Evolutionary conservation across 1,139 yeast genomes (phyloP).

Genomic region (Pichia sp.): DNA sequence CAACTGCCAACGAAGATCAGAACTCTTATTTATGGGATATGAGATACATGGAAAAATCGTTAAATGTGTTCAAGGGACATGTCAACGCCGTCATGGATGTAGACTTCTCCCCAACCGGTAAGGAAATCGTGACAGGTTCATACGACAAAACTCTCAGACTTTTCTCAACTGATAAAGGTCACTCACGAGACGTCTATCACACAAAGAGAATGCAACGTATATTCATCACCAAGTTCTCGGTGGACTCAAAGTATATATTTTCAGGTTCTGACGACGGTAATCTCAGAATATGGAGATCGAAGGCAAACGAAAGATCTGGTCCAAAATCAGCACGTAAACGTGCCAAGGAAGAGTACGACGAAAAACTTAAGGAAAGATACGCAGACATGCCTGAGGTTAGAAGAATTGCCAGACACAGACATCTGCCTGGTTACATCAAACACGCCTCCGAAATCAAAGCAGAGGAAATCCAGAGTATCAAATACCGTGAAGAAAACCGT

Average conservation of each 20-base stretch:
- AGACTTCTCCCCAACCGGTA: conserved; percentile 96
- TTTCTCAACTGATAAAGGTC: conserved; percentile 67
- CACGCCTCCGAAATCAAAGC: conserved; percentile 84
- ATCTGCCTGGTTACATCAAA: conserved; percentile 80
- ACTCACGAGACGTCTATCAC: conserved; percentile 90
- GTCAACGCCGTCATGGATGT: conserved; percentile 94
- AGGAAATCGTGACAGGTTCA: conserved; percentile 91
- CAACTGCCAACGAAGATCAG: conserved; percentile 91
- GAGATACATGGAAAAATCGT: conserved; percentile 77
- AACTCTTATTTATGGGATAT: conserved; percentile 93
- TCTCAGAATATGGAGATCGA: conserved; percentile 86
- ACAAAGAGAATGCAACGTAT: conserved; percentile 97
- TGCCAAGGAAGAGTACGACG: conserved; percentile 82
- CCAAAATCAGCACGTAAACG: conserved; percentile 79
- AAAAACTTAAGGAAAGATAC: conserved; percentile 84
- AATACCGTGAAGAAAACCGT: conserved; percentile 76
- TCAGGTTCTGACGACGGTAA: conserved; percentile 97
- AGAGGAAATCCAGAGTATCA: conserved; percentile 64
- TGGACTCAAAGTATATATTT: conserved; percentile 82
- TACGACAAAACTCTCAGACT: conserved; percentile 91
- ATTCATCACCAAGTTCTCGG: conserved; percentile 75
- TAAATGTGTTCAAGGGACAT: conserved; percentile 89
- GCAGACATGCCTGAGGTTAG: conserved; percentile 95
- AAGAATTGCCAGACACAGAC: conserved; percentile 88
- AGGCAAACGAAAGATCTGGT: conserved; percentile 77